Percentiles rank a stretch among this genome's conserved stretches.
Evolutionary conservation across 208 protist species (phyloP).

Genomic region (Trypanosomatidae sp.): DNA sequence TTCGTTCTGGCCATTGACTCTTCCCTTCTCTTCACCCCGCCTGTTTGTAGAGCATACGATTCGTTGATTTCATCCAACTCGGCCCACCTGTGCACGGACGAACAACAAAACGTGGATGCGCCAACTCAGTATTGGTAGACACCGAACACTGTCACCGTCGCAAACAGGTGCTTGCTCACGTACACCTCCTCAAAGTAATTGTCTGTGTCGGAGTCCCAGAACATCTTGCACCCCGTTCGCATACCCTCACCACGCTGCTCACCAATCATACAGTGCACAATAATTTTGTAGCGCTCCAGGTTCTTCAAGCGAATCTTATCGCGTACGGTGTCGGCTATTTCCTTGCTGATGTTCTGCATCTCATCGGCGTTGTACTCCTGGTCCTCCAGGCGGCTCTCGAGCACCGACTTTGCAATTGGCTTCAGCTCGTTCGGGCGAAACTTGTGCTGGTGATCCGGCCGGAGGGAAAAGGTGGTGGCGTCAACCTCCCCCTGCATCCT

Average conservation of each 20-base stretch:
- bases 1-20: background rate
- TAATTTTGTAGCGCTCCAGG: conserved; percentile 93
- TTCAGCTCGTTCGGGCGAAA: conserved; percentile 86
- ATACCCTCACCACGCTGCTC: conserved; percentile 92
- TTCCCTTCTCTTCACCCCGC: background rate
- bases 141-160: conserved; percentile 92
- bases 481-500: conserved; percentile 70
- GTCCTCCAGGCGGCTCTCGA: conserved; percentile 79
- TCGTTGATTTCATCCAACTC: background rate
- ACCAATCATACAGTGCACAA: conserved; percentile 94
- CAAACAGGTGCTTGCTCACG: conserved; percentile 88
- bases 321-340: conserved; percentile 91
- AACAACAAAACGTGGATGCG: background rate
- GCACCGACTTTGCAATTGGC: conserved; percentile 70
- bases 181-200: conserved; percentile 94
- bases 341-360: conserved; percentile 91
- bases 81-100: background rate
- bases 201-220: conserved; percentile 96
- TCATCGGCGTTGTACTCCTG: conserved; percentile 92
- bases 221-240: conserved; percentile 93
- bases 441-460: conserved; percentile 84
- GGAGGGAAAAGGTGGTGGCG: conserved; percentile 82
- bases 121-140: conserved; percentile 89
- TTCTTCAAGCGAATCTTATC: conserved; percentile 81
- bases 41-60: background rate